These are phyloP conservation scores for Citrullus mucosospermus DNA, from an alignment of 306 rosid species.

Conservation along the genomic window DNA sequence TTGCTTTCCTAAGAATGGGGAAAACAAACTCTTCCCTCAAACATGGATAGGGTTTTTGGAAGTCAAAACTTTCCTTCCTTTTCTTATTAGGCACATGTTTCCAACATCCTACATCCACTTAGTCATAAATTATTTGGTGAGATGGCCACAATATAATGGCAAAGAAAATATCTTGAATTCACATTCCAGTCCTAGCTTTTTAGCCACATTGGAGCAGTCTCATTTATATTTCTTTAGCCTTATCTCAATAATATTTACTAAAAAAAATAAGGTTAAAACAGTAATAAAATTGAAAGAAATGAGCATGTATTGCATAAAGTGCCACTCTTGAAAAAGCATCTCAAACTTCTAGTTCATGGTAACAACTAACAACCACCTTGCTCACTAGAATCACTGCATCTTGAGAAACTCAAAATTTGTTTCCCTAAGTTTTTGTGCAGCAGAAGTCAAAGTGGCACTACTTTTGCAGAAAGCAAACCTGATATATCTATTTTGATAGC, in stretches of 20 bases:
- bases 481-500: conserved; percentile 50
- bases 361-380: background rate
- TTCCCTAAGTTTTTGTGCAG: conserved; percentile 37
- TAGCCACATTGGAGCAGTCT: no score
- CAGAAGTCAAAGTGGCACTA: conserved; percentile 43
- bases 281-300: no score
- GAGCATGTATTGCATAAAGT: no score
- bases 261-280: no score
- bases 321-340: background rate
- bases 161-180: no score
- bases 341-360: background rate
- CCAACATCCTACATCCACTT: background rate
- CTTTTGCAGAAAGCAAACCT: conserved; percentile 91
- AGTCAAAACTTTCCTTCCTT: no score
- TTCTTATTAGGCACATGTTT: background rate
- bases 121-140: no score
- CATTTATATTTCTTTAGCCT: no score
- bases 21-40: background rate
- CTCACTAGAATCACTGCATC: background rate
- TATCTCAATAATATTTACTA: no score
- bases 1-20: background rate
- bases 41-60: background rate
- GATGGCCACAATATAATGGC: no score
- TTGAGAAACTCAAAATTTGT: conserved; percentile 4
- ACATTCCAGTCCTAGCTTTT: no score